Percentiles rank a stretch among this genome's conserved stretches.
These are phyloP conservation scores for Vicia villosa DNA, from an alignment of 306 rosid species.

Conservation along the genomic window DNA sequence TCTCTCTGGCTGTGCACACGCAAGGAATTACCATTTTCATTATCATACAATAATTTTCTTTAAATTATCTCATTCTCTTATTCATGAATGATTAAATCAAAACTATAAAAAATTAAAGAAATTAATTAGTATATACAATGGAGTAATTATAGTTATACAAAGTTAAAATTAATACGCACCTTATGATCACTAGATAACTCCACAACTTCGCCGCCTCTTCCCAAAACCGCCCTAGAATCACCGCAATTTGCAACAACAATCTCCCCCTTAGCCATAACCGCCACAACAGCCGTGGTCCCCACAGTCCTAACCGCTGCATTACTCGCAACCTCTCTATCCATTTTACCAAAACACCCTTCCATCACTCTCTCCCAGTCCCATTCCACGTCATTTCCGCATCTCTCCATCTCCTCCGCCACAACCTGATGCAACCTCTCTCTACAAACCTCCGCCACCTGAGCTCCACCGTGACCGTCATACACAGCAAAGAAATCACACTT, in stretches of 20 bases:
- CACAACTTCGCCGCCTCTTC: conserved; percentile 60
- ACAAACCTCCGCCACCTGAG: conserved; percentile 69
- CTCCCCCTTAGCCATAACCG: conserved; percentile 48
- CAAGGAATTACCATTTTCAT: background rate
- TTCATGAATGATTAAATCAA: no score
- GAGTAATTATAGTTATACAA: no score
- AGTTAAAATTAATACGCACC: conserved; percentile 38
- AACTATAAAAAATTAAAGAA: no score
- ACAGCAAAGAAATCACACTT: conserved; percentile 73
- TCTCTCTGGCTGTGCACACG: conserved; percentile 64
- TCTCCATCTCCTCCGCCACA: conserved; percentile 62
- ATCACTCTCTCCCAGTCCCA: conserved; percentile 78
- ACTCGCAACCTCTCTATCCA: conserved; percentile 65
- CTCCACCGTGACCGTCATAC: conserved; percentile 89
- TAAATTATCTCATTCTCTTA: no score
- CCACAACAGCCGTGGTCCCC: conserved; percentile 74
- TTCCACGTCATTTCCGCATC: conserved; percentile 8
- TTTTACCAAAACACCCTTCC: conserved; percentile 74
- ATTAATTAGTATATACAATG: no score
- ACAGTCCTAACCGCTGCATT: conserved; percentile 53
- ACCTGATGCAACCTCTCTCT: conserved; percentile 56
- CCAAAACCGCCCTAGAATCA: conserved; percentile 78
- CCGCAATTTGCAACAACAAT: conserved; percentile 87
- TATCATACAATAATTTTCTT: background rate
- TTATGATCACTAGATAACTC: conserved; percentile 78